phyloP scores from a whole-genome alignment of 352 stramenopile genomes.

The Blastocystis sp. region DNA sequence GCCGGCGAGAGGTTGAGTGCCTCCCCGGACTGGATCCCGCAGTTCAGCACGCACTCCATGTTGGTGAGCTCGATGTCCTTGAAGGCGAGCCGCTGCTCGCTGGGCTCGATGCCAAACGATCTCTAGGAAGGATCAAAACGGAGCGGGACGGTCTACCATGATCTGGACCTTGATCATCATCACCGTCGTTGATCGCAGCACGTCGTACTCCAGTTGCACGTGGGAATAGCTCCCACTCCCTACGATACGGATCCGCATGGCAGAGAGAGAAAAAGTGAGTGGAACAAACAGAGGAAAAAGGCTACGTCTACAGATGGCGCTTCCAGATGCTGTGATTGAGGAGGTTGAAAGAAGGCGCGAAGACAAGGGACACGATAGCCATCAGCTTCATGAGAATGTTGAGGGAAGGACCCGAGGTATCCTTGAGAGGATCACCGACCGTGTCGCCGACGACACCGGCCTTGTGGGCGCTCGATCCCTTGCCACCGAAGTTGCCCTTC shows the following conservation, averaged over 20 bases:
- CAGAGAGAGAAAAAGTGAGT: neutral
- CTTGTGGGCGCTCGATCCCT: conserved; percentile 96
- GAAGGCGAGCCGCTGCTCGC: conserved; percentile 12
- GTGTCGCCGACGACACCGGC: conserved; percentile 94
- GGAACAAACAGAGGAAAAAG: conserved; percentile 56
- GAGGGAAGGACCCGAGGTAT: conserved; percentile 95
- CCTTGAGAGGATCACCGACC: conserved; percentile 98
- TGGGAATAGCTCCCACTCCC: conserved; percentile 2
- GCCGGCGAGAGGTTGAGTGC: conserved; percentile 5
- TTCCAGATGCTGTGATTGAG: neutral
- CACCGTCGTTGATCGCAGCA: conserved; percentile 39
- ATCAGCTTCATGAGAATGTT: conserved; percentile 99
- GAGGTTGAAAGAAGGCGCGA: conserved; percentile 92
- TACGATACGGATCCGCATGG: conserved; percentile 49
- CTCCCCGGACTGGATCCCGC: conserved; percentile 22
- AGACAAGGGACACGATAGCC: conserved; percentile 97
- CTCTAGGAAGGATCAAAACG: neutral
- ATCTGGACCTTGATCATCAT: conserved; percentile 64
- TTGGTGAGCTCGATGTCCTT: conserved; percentile 60
- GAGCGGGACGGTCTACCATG: neutral
- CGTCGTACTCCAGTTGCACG: conserved; percentile 31
- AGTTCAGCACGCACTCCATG: conserved; percentile 50
- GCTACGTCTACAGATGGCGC: neutral
- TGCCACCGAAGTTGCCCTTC: conserved; percentile 83
- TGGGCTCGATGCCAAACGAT: conserved; percentile 21